phyloP scores from a whole-genome alignment of 257 asterid genomes.

The Solanum pinnatisectum region DNA sequence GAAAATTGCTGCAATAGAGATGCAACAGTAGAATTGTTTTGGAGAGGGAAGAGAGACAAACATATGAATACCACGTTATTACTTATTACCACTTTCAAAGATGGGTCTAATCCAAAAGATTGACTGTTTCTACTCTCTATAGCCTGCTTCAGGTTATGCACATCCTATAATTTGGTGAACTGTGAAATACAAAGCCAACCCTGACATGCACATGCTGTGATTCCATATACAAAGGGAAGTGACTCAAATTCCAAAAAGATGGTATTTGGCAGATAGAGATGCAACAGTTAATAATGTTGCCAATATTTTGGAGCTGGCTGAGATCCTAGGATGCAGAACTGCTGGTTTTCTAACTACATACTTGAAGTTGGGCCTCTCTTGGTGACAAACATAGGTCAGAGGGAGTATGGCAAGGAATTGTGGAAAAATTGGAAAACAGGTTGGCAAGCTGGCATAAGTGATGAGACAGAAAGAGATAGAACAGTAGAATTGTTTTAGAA shows the following conservation, averaged over 20 bases:
- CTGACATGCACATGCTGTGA: not conserved
- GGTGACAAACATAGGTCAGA: not conserved
- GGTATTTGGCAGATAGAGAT: not conserved
- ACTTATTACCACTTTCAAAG: not conserved
- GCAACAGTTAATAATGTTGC: not conserved
- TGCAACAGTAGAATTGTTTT: not conserved
- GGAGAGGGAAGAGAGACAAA: not conserved
- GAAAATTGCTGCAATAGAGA: not conserved
- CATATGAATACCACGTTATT: not conserved
- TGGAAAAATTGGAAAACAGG: not conserved
- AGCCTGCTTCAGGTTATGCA: not conserved
- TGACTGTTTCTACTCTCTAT: not conserved
- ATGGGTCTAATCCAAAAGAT: not conserved
- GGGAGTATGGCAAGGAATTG: not conserved
- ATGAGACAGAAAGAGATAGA: not conserved
- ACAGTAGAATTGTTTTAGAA: not conserved
- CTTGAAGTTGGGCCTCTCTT: not conserved
- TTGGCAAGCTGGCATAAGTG: not conserved
- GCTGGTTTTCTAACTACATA: not conserved
- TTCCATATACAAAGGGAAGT: not conserved
- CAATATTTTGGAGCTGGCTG: not conserved
- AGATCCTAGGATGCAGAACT: not conserved
- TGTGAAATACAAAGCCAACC: not conserved
- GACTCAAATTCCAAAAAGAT: not conserved
- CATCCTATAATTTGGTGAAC: not conserved